phyloP scores from a whole-genome alignment of 2,329 filamentous ascomycete genomes.

The Neofusicoccum kwambonambiense region DNA sequence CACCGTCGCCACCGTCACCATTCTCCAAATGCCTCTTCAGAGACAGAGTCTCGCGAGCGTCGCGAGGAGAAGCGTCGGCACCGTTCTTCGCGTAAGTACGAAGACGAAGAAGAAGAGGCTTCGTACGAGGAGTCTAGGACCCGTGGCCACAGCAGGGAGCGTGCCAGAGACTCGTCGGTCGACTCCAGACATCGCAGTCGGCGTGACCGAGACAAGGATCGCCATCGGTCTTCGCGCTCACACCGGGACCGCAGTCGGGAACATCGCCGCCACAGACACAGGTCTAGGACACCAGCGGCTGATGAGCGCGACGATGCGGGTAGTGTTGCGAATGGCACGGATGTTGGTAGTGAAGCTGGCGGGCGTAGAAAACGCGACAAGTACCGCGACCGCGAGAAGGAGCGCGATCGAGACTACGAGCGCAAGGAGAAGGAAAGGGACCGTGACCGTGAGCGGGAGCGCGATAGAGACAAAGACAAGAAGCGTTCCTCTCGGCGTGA shows the following conservation, averaged over 20 bases:
- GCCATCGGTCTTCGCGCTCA: constrained; percentile 45
- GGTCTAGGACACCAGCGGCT: constrained; percentile 33
- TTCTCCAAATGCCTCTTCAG: constrained; percentile 46
- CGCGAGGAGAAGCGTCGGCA: constrained; percentile 49
- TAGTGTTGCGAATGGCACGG: constrained; percentile 27
- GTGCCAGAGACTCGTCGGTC: constrained; percentile 65
- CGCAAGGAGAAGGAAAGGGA: constrained; percentile 37
- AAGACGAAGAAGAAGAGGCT: constrained; percentile 38
- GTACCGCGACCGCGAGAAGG: constrained; percentile 38
- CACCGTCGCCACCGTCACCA: constrained; percentile 54
- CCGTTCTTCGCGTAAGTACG: constrained; percentile 43
- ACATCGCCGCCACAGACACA: constrained; percentile 44
- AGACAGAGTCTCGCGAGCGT: constrained; percentile 32
- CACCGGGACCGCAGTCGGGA: constrained; percentile 48
- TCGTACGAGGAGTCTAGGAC: constrained; percentile 44
- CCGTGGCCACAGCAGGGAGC: constrained; percentile 41
- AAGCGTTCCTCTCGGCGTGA: constrained; percentile 53
- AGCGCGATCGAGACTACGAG: constrained; percentile 37
- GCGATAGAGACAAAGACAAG: constrained; percentile 45
- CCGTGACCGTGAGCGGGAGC: constrained; percentile 54
- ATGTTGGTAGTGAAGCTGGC: constrained; percentile 31
- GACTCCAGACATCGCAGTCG: constrained; percentile 57
- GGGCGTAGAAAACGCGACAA: constrained; percentile 29
- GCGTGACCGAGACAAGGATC: constrained; percentile 37
- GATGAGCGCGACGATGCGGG: constrained; percentile 32